Evolutionary conservation across 345 rosid species (phyloP).

Genomic region (Limnanthes douglasii): DNA sequence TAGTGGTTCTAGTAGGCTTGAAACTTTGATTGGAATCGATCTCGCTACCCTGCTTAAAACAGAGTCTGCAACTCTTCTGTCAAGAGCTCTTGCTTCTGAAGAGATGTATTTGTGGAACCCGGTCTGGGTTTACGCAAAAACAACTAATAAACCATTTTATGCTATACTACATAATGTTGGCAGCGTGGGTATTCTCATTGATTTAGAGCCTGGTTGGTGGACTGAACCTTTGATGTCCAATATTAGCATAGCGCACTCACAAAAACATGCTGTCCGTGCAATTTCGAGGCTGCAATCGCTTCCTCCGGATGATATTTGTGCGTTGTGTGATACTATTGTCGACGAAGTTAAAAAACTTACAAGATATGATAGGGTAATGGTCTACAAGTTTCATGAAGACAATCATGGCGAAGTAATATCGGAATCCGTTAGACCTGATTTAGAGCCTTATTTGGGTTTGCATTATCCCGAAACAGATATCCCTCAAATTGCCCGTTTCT

Average conservation of each 20-base stretch:
- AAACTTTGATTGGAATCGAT: conserved; percentile 61
- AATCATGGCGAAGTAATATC: conserved; percentile 83
- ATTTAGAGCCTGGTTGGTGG: conserved; percentile 66
- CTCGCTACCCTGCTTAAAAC: conserved; percentile 49
- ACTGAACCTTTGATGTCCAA: conserved; percentile 47
- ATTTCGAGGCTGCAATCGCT: conserved; percentile 80
- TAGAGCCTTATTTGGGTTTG: conserved; percentile 76
- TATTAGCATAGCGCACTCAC: conserved; percentile 77
- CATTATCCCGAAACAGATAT: conserved; percentile 88
- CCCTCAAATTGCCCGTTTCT: conserved; percentile 77
- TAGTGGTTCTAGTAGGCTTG: too few species aligned
- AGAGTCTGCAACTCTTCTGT: conserved; percentile 38
- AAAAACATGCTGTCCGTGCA: conserved; percentile 67
- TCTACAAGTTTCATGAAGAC: conserved; percentile 77
- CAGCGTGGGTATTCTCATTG: conserved; percentile 64
- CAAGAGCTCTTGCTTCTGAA: conserved; percentile 46
- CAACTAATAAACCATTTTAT: conserved; percentile 43
- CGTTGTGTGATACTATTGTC: conserved; percentile 65
- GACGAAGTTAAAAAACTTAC: conserved; percentile 82
- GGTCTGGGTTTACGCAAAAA: conserved; percentile 45
- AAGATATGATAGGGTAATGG: conserved; percentile 85
- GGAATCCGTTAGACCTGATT: conserved; percentile 69
- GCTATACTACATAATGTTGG: conserved; percentile 75
- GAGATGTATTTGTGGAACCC: conserved; percentile 69
- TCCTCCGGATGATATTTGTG: conserved; percentile 69